phyloP scores from a whole-genome alignment of 371 early-diverging fungal species.

The Lichtheimia corymbifera region DNA sequence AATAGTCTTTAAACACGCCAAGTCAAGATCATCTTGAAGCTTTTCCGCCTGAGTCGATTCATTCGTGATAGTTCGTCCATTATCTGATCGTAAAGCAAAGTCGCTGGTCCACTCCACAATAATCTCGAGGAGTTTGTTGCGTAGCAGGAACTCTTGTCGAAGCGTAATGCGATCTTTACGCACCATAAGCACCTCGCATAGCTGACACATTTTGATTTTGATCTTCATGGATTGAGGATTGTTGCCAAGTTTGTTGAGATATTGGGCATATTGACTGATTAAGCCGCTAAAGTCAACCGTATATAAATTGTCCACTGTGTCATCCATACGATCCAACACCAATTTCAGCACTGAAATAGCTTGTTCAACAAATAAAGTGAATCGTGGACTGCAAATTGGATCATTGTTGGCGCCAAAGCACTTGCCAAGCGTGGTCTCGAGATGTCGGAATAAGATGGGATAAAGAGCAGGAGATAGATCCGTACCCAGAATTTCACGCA shows the following conservation, averaged over 20 bases:
- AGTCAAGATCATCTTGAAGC: constrained; percentile 77
- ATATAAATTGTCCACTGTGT: constrained; percentile 63
- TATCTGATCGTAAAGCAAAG: constrained; percentile 27
- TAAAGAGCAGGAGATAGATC: constrained; percentile 83
- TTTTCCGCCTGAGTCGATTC: constrained; percentile 55
- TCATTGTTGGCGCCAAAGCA: constrained; percentile 75
- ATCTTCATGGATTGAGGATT: constrained; percentile 66
- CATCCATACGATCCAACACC: constrained; percentile 75
- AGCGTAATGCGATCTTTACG: constrained; percentile 79
- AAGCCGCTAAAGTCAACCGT: constrained; percentile 79
- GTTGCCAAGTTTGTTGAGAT: constrained; percentile 70
- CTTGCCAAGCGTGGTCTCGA: constrained; percentile 67
- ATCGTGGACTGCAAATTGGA: constrained; percentile 65
- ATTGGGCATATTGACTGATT: constrained; percentile 70
- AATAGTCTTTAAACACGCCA: constrained; percentile 82
- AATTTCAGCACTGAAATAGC: constrained; percentile 80
- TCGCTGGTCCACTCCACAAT: constrained; percentile 87
- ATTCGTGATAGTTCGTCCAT: constrained; percentile 25
- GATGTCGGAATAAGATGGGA: constrained; percentile 76
- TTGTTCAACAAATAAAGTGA: constrained; percentile 85
- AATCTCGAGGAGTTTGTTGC: constrained; percentile 77
- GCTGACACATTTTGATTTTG: constrained; percentile 82
- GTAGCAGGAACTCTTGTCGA: constrained; percentile 78
- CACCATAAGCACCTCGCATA: constrained; percentile 74
- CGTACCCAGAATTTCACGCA: constrained; percentile 83